Conservation (phyloP, 1,284 basidiomycete genomes). For the Ceratobasidium sp. region DNA sequence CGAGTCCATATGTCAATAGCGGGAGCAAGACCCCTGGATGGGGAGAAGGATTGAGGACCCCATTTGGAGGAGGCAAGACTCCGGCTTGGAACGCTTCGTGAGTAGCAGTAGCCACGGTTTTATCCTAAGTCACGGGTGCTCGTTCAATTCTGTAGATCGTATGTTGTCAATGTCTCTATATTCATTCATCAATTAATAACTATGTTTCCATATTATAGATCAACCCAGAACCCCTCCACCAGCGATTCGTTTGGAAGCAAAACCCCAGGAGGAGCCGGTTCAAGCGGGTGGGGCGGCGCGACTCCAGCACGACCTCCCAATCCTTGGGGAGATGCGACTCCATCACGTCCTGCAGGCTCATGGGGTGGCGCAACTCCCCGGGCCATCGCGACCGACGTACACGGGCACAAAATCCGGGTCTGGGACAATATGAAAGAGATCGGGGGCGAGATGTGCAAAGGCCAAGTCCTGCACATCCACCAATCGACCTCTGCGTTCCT, state of each 20-base stretch:
- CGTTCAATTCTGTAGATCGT: conserved; percentile 19
- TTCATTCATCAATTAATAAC: background rate
- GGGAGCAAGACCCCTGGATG: conserved; percentile 71
- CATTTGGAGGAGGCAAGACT: conserved; percentile 62
- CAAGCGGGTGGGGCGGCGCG: conserved; percentile 46
- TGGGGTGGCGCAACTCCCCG: conserved; percentile 48
- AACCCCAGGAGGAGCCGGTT: conserved; percentile 40
- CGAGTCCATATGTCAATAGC: conserved; percentile 69
- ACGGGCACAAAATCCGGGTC: conserved; percentile 85
- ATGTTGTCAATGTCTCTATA: background rate
- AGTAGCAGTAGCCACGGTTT: conserved; percentile 4
- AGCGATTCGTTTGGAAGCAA: conserved; percentile 55
- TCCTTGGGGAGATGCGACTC: conserved; percentile 53
- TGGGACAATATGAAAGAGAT: conserved; percentile 96
- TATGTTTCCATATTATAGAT: background rate
- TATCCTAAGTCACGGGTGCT: background rate
- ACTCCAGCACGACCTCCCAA: conserved; percentile 26
- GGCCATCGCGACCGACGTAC: conserved; percentile 91
- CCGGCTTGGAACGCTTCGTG: conserved; percentile 44
- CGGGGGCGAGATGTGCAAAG: conserved; percentile 93
- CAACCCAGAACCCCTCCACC: conserved; percentile 52
- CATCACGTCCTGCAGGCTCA: conserved; percentile 51
- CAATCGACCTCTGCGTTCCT: too few relatives aligned
- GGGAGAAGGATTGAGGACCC: conserved; percentile 71
- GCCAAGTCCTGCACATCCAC: conserved; percentile 94